Conservation (phyloP, 106 monocot species). For the Apostasia shenzhenica region DNA sequence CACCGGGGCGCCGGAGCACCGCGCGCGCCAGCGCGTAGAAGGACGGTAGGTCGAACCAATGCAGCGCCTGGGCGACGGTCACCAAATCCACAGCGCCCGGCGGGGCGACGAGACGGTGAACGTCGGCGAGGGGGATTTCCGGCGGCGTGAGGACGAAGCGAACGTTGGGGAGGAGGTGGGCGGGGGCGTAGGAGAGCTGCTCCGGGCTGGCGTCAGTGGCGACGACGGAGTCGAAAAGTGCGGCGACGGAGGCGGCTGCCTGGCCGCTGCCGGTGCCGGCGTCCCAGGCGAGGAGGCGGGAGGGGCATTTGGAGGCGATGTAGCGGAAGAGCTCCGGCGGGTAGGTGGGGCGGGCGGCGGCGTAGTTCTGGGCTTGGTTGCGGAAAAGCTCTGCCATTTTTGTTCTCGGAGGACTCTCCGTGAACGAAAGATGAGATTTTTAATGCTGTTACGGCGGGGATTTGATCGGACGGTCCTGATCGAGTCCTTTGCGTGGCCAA, state of each 20-base stretch:
- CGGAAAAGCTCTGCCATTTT: constrained; percentile 67
- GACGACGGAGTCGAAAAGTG: constrained; percentile 47
- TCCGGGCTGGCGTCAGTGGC: constrained; percentile 66
- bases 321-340: constrained; percentile 61
- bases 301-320: constrained; percentile 61
- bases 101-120: constrained; percentile 26
- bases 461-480: too few species aligned
- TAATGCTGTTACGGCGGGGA: too few species aligned
- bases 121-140: constrained; percentile 14
- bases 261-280: constrained; percentile 91
- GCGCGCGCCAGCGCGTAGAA: constrained; percentile 42
- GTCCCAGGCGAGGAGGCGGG: constrained; percentile 66
- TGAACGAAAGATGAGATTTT: too few species aligned
- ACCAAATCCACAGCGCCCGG: constrained; percentile 51
- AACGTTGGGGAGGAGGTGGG: constrained; percentile 40
- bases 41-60: constrained; percentile 74
- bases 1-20: constrained; percentile 39
- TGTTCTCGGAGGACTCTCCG: background rate
- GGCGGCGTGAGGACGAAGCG: constrained; percentile 43
- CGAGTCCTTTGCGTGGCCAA: too few species aligned
- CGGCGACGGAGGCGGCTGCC: constrained; percentile 28
- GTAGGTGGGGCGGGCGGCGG: constrained; percentile 53
- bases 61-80: constrained; percentile 76
- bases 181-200: constrained; percentile 44
- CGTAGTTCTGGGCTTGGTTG: constrained; percentile 56